phyloP scores from a whole-genome alignment of 257 asterid genomes.

The Nicotiana noctiflora region DNA sequence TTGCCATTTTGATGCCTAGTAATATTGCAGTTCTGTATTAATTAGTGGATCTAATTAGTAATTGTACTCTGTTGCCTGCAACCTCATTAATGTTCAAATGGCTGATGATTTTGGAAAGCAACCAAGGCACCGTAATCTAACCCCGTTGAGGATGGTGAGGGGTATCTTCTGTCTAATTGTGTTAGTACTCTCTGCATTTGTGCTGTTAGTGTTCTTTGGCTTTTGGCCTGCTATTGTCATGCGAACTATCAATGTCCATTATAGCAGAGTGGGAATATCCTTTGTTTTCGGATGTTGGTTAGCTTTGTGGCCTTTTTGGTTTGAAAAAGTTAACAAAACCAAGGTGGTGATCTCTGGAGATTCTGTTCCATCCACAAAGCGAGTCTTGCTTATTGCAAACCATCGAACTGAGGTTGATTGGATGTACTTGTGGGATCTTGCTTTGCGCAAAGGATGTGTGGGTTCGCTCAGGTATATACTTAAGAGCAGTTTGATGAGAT shows the following conservation, averaged over 20 bases:
- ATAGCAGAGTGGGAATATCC: constrained; percentile 58
- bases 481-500: constrained; percentile 80
- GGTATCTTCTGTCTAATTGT: constrained; percentile 59
- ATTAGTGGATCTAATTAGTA: neutral
- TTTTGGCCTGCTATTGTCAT: constrained; percentile 54
- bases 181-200: constrained; percentile 64
- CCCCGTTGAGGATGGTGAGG: constrained; percentile 39
- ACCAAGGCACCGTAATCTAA: constrained; percentile 54
- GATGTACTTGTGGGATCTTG: constrained; percentile 98
- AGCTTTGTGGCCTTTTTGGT: constrained; percentile 86
- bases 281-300: constrained; percentile 76
- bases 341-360: constrained; percentile 82
- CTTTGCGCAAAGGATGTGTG: constrained; percentile 58
- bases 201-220: constrained; percentile 54
- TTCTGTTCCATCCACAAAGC: constrained; percentile 49
- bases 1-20: neutral
- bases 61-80: neutral
- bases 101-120: constrained; percentile 21
- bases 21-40: neutral
- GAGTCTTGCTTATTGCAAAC: constrained; percentile 67
- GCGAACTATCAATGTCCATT: constrained; percentile 50
- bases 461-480: constrained; percentile 70
- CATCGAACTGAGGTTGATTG: constrained; percentile 94
- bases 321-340: constrained; percentile 71
- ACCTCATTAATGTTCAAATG: constrained; percentile 34